Evolutionary conservation across 1,284 basidiomycete genomes (phyloP), one percentile per base, ranked within the genome.

Genomic region (Pisolithus thermaeus): DNA sequence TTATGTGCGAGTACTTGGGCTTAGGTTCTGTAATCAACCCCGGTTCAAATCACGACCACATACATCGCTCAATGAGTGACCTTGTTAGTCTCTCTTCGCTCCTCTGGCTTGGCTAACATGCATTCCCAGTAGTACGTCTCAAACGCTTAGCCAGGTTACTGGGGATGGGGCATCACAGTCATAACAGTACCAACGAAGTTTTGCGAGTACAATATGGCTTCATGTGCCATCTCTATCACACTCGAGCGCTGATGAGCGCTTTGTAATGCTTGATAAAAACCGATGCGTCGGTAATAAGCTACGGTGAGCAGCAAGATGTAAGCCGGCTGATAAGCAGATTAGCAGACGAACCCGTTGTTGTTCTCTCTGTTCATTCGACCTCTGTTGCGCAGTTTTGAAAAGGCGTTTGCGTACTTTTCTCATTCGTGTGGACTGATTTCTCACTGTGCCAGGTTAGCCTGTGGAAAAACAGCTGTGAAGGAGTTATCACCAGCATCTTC

Each of bases 1-100:
- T 97, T 61, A 79, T 92, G 58, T 79, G 89, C 1, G 95, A 97
- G 70, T 99, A 99, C 67, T 78, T 99, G 11, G 81, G 86, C 32
- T 72, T 99, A 42, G 72, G 68, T 58, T 80, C 84, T 1, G 65
- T 69, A 35, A 12, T 20, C n/a, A 35, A 44, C 4, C 20, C 42
- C 23, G 49, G 45, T 25, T 51, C 41, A 35, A 52, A 40, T 43
- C 49, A 54, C 25, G 52, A 56, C 36, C 46, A 41, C 37, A 41
- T 54, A 18, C 55, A 48, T 18, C 69, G 53, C 35, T 50, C 54
- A 9, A 52, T 63, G 20, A 49, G 14, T 40, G 65, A 67, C 55
- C 62, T 67, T 51, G 65, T 67, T 46, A 63, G 65, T 46, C 18
- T 27, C 16, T 18, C 5, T 36, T 18, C 23, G 16, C 12, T 49